Evolutionary conservation across 2,329 filamentous ascomycete species (phyloP), one percentile per base, ranked within the genome.

Genomic region (Penicillium oxalicum): DNA sequence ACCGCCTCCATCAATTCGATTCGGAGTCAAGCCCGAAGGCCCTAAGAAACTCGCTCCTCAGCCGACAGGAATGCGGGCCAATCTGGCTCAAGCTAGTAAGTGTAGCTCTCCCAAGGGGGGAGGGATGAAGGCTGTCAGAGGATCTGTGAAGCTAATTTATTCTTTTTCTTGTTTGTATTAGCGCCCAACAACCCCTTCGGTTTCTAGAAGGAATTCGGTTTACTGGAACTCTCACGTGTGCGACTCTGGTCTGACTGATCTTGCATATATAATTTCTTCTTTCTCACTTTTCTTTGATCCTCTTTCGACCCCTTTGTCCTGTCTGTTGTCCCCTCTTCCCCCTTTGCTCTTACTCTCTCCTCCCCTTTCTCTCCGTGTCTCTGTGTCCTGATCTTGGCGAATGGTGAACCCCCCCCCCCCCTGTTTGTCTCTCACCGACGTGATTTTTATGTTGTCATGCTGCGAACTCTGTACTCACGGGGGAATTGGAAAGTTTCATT

Each of bases 61-160:
- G 73, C 80, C 89, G 27, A 98, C 93, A 5, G 93, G 93, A 55
- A 78, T 87, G 61, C 83, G 87, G 74, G 93, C 93, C 48, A 96
- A 97, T 68, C 78, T 98, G 58, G 79, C 87, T 45, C 88, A 94
- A 82, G 93, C 93, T 64, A 98, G 91, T 97, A 84, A 86, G 91
- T 91, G 49, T 24, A 33, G 11, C 4, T 32, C 13, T 18, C 18
- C 18, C 1, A 18, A 18, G 18, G 18, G 18, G 18, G 18, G 18
- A 18, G 18, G 18, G 18, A 18, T 18, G 18, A 18, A 18, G 18
- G 18, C 18, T 18, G 18, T 18, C 18, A n/a, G 11, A 3, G 9
- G 44, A 26, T 25, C 12, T 37, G 9, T 46, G 27, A 40, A 36
- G 29, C 55, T 61, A 56, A 61, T 46, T 29, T 44, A 18, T 37